Conservation (phyloP, 2,329 filamentous ascomycete genomes). For the Phyllosticta paracitricarpa region DNA sequence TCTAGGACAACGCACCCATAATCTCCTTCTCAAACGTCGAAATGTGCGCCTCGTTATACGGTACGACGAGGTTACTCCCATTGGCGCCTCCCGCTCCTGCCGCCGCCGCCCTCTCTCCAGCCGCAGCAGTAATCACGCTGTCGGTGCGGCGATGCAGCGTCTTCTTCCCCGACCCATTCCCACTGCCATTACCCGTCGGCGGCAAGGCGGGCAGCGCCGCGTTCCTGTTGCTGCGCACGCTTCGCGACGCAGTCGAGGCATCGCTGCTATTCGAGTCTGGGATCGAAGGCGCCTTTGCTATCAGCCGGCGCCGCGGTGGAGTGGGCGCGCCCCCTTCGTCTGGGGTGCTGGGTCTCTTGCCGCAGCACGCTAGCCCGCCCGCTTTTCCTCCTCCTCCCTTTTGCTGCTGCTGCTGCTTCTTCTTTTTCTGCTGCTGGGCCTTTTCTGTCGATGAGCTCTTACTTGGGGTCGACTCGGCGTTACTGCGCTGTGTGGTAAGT, state of each 20-base stretch:
- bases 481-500: background rate
- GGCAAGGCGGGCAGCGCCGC: background rate
- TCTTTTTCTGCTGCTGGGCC: background rate
- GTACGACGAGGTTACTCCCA: background rate
- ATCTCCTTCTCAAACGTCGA: background rate
- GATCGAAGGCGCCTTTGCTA: background rate
- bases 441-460: background rate
- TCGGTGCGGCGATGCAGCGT: background rate
- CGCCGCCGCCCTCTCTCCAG: background rate
- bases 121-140: background rate
- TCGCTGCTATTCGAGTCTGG: background rate
- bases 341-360: background rate
- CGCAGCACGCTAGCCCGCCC: background rate
- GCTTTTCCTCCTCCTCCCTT: background rate
- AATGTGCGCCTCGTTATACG: background rate
- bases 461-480: background rate
- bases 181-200: background rate
- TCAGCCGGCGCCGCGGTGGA: background rate
- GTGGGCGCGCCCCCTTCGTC: background rate
- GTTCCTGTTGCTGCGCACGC: background rate
- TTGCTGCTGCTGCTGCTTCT: background rate
- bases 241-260: background rate
- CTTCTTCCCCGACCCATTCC: background rate
- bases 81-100: background rate
- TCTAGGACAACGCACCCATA: background rate